Conservation (phyloP, 345 rosid genomes). For the Barbarea vulgaris region DNA sequence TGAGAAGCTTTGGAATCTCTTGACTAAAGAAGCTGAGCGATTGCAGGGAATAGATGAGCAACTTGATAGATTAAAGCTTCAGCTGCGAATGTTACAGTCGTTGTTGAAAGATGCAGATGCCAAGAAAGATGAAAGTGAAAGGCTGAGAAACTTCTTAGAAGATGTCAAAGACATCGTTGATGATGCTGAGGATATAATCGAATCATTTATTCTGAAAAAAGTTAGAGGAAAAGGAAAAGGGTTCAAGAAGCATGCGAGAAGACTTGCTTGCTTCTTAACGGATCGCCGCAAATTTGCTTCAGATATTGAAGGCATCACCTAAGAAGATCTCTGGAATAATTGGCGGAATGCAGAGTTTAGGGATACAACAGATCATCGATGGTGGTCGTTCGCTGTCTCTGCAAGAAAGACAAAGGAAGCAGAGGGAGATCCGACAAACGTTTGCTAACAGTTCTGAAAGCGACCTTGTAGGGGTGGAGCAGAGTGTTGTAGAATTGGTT, state of each 20-base stretch:
- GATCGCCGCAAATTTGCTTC: not conserved
- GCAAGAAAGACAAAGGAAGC: conserved; percentile 2
- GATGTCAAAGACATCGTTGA: conserved; percentile 25
- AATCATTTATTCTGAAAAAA: conserved; percentile 23
- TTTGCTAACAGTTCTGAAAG: conserved; percentile 30
- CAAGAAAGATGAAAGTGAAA: conserved; percentile 25
- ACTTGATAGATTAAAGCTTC: conserved; percentile 9
- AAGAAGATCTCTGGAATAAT: too few relatives aligned
- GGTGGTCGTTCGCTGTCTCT: not conserved
- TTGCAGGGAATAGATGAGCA: conserved; percentile 13
- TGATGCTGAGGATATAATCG: conserved; percentile 35
- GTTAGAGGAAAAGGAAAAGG: not conserved
- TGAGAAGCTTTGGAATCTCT: not conserved
- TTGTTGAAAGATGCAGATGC: conserved; percentile 37
- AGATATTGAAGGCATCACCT: conserved; percentile 25
- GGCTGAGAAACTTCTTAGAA: conserved; percentile 13
- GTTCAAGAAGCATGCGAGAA: not conserved
- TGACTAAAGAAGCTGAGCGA: not conserved
- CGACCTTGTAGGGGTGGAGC: conserved; percentile 45
- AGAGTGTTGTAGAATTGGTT: conserved; percentile 22
- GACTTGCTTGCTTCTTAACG: not conserved
- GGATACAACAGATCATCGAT: conserved; percentile 8
- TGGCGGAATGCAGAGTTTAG: conserved; percentile 33
- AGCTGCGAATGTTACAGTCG: conserved; percentile 27
- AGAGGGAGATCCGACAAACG: conserved; percentile 4